Evolutionary conservation across 2,329 filamentous ascomycete genomes (phyloP).

Genomic region (Cladophialophora psammophila): DNA sequence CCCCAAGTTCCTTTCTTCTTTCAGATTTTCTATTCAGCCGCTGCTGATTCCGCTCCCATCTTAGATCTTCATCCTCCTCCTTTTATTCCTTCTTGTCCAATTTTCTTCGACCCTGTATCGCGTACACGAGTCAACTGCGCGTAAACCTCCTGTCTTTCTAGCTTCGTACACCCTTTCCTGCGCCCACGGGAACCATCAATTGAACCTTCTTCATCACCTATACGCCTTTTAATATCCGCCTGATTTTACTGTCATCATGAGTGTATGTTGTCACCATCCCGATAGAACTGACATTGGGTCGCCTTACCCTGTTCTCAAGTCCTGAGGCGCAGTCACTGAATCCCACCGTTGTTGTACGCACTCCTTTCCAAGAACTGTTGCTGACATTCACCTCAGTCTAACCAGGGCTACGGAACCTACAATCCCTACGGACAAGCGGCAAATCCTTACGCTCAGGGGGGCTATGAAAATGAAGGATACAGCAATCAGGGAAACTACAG

Average conservation of each 20-base stretch:
- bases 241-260: slow-evolving; percentile 32
- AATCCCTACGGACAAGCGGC: slow-evolving; percentile 38
- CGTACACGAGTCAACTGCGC: slow-evolving; percentile 12
- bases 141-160: slow-evolving; percentile 4
- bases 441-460: slow-evolving; percentile 36
- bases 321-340: slow-evolving; percentile 16
- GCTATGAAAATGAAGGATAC: slow-evolving; percentile 42
- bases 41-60: slow-evolving; percentile 24
- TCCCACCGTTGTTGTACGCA: neutral
- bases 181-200: slow-evolving; percentile 2
- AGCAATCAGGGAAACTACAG: slow-evolving; percentile 43
- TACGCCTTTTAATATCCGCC: slow-evolving; percentile 9
- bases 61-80: slow-evolving; percentile 9
- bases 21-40: slow-evolving; percentile 26
- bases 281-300: neutral
- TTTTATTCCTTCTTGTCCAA: slow-evolving; percentile 29
- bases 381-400: slow-evolving; percentile 31
- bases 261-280: slow-evolving; percentile 27
- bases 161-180: neutral
- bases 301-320: neutral
- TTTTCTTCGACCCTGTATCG: slow-evolving; percentile 20
- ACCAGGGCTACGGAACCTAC: slow-evolving; percentile 59
- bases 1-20: slow-evolving; percentile 25
- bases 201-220: slow-evolving; percentile 9
- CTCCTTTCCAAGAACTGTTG: slow-evolving; percentile 3